Percentiles rank a stretch among this genome's conserved stretches.
These are phyloP conservation scores for Puccinia polysora DNA, from an alignment of 1,284 basidiomycete species.

Conservation along the genomic window DNA sequence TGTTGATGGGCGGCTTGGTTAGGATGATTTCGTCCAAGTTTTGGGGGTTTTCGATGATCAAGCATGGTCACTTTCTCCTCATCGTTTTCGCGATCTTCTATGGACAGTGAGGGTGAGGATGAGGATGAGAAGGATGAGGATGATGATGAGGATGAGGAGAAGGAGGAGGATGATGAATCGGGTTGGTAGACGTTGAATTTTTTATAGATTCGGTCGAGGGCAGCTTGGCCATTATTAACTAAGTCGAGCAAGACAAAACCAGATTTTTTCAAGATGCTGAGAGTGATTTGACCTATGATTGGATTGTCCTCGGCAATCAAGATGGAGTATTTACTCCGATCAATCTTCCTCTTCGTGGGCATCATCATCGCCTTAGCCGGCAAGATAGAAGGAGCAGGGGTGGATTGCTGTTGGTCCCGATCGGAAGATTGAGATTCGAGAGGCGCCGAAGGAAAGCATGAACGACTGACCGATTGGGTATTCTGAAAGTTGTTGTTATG, in stretches of 20 bases:
- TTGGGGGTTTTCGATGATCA: too few relatives aligned
- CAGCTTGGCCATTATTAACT: slow-evolving; percentile 49
- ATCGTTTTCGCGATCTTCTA: too few relatives aligned
- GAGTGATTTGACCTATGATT: slow-evolving; percentile 51
- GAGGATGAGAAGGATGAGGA: not conserved
- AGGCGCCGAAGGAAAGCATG: not conserved
- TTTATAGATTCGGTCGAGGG: slow-evolving; percentile 36
- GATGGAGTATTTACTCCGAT: slow-evolving; percentile 50
- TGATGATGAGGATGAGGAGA: not conserved
- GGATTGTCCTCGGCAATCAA: slow-evolving; percentile 52
- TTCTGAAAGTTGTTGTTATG: not conserved
- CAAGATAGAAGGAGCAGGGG: not conserved
- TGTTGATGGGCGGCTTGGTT: too few relatives aligned
- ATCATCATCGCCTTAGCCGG: slow-evolving; percentile 44
- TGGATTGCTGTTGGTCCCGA: not conserved
- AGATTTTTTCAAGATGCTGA: slow-evolving; percentile 51
- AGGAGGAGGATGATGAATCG: too few relatives aligned
- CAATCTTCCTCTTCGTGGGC: slow-evolving; percentile 46
- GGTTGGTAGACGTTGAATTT: not conserved
- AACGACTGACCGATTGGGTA: not conserved
- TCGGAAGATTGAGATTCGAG: not conserved
- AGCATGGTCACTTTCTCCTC: too few relatives aligned
- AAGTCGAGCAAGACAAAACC: slow-evolving; percentile 49
- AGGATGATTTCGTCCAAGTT: too few relatives aligned
- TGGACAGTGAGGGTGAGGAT: slow-evolving; percentile 44